Conservation (phyloP, 345 rosid species). For the Cardamine chenopodiifolia region DNA sequence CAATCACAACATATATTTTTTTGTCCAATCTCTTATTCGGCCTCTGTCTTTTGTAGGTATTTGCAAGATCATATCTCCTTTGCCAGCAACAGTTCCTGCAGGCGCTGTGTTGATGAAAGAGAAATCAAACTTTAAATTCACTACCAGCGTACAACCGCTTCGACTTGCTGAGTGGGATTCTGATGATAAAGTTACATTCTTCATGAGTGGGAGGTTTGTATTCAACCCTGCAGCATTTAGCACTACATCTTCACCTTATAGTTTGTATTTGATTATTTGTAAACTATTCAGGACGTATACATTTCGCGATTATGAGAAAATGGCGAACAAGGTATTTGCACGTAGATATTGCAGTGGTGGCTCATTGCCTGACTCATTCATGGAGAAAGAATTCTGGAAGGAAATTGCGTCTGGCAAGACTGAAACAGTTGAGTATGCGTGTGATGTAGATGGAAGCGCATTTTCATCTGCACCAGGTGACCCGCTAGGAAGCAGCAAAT, state of each 20-base stretch:
- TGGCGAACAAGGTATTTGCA: slow-evolving; percentile 94
- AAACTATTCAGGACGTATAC: slow-evolving; percentile 80
- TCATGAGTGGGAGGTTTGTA: slow-evolving; percentile 95
- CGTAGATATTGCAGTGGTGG: slow-evolving; percentile 94
- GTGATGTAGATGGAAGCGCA: slow-evolving; percentile 99
- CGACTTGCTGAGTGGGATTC: slow-evolving; percentile 98
- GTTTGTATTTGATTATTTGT: slow-evolving; percentile 35
- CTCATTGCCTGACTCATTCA: slow-evolving; percentile 80
- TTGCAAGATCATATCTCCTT: slow-evolving; percentile 91
- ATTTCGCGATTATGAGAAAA: slow-evolving; percentile 95
- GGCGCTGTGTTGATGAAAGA: slow-evolving; percentile 90
- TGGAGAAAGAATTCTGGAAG: slow-evolving; percentile 99
- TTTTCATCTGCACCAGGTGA: slow-evolving; percentile 89
- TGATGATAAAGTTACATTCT: slow-evolving; percentile 91
- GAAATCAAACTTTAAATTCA: slow-evolving; percentile 88
- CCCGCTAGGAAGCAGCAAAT: slow-evolving; percentile 95
- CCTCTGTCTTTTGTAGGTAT: slow-evolving; percentile 57
- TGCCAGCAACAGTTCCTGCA: slow-evolving; percentile 88
- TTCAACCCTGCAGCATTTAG: slow-evolving; percentile 20
- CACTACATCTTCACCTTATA: slow-evolving; percentile 3
- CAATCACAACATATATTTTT: background rate
- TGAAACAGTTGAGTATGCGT: slow-evolving; percentile 98
- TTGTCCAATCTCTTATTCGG: background rate
- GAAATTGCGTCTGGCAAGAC: slow-evolving; percentile 95
- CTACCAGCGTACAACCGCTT: slow-evolving; percentile 98